Evolutionary conservation across 352 stramenopile genomes (phyloP).

Genomic region (Phytophthora tubulina): DNA sequence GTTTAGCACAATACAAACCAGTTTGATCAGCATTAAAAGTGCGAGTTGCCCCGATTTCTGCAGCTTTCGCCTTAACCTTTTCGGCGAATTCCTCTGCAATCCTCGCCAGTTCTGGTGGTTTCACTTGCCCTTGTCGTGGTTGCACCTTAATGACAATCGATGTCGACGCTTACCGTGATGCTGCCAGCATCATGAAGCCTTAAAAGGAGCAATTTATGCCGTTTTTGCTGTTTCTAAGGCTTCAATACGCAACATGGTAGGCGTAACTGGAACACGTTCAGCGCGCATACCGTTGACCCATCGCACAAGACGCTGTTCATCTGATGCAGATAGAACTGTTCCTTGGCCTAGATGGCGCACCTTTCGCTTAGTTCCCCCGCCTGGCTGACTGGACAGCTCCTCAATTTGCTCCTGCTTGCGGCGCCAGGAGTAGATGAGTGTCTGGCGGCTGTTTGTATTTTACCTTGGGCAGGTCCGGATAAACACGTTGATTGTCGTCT

Average conservation of each 20-base stretch:
- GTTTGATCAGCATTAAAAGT: not conserved
- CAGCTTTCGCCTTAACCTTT: too few species aligned
- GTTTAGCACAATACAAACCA: not conserved
- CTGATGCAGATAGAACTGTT: not conserved
- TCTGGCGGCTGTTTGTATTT: constrained; percentile 4
- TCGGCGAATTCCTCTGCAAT: not conserved
- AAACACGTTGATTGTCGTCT: not conserved
- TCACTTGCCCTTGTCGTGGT: not conserved
- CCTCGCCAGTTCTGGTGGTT: not conserved
- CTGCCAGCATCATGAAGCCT: not conserved
- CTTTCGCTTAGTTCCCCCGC: constrained; percentile 1
- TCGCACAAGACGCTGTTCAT: not conserved
- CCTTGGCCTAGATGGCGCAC: not conserved
- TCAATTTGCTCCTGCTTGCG: not conserved
- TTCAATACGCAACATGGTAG: too few species aligned
- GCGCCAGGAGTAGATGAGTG: constrained; percentile 2
- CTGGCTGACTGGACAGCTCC: not conserved
- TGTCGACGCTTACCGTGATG: not conserved
- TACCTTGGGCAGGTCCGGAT: not conserved
- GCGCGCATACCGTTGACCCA: not conserved
- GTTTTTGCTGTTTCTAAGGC: too few species aligned
- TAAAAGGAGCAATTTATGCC: too few species aligned
- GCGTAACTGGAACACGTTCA: not conserved
- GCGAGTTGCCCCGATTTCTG: not conserved
- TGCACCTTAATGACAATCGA: not conserved